phyloP scores from a whole-genome alignment of 2,329 filamentous ascomycete species.

The Beauveria asiatica region DNA sequence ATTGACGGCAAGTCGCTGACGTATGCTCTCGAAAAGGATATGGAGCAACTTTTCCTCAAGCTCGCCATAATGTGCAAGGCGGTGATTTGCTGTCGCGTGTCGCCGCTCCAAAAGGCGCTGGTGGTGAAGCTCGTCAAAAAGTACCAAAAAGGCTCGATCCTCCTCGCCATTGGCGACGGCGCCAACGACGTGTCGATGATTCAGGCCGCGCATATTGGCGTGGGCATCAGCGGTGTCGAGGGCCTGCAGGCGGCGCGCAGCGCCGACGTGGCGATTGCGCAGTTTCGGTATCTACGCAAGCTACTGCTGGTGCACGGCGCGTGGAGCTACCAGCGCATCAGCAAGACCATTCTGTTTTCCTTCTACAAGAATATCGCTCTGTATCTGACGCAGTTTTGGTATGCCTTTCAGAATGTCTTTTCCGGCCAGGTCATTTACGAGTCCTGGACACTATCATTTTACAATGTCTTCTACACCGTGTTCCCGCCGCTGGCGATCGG shows the following conservation, averaged over 20 bases:
- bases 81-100: constrained; percentile 97
- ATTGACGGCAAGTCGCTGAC: constrained; percentile 96
- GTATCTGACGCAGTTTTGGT: constrained; percentile 99
- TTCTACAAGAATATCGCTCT: constrained; percentile 99
- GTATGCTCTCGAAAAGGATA: constrained; percentile 82
- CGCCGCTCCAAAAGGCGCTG: constrained; percentile 90
- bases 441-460: constrained; percentile 98
- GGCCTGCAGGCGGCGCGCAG: constrained; percentile 93
- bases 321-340: constrained; percentile 96
- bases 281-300: constrained; percentile 93
- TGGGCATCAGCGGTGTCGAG: constrained; percentile 95
- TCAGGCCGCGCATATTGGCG: constrained; percentile 93
- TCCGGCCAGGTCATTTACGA: constrained; percentile 98
- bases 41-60: constrained; percentile 90
- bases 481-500: constrained; percentile 88
- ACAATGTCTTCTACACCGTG: constrained; percentile 97
- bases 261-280: constrained; percentile 89
- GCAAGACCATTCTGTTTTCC: constrained; percentile 94
- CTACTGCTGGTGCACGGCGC: constrained; percentile 88
- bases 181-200: constrained; percentile 99
- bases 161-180: constrained; percentile 92
- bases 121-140: constrained; percentile 98
- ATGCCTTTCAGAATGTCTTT: constrained; percentile 96
- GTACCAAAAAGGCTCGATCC: constrained; percentile 76
- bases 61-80: constrained; percentile 94